These are phyloP conservation scores for Psilocybe tampanensis DNA, from an alignment of 768 basidiomycete species.

Conservation along the genomic window DNA sequence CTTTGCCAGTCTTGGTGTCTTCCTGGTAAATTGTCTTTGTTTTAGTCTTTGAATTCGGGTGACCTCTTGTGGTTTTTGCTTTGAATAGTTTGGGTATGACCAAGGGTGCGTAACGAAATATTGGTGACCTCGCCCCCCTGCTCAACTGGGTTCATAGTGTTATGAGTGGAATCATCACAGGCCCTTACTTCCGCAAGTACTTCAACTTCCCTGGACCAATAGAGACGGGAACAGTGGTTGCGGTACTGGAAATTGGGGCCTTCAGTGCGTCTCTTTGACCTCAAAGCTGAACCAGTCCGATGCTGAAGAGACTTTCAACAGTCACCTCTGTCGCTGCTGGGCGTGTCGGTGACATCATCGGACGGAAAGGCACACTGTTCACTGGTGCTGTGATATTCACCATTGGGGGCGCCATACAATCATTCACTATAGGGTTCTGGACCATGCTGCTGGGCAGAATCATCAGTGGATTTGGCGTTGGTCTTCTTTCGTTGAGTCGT, in stretches of 20 bases:
- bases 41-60: slow-evolving; percentile 2
- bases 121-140: not conserved
- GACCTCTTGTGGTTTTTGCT: not conserved
- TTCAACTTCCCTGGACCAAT: slow-evolving; percentile 78
- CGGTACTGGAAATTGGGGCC: slow-evolving; percentile 92
- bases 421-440: slow-evolving; percentile 76
- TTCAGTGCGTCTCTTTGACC: slow-evolving; percentile 71
- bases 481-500: slow-evolving; percentile 73
- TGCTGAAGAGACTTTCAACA: slow-evolving; percentile 27
- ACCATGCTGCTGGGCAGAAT: slow-evolving; percentile 85
- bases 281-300: no score
- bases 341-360: slow-evolving; percentile 83
- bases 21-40: slow-evolving; percentile 53
- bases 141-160: slow-evolving; percentile 47
- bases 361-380: slow-evolving; percentile 83
- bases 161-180: slow-evolving; percentile 92
- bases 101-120: slow-evolving; percentile 63
- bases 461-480: slow-evolving; percentile 88
- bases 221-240: slow-evolving; percentile 92
- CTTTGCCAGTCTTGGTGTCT: slow-evolving; percentile 85
- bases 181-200: slow-evolving; percentile 78
- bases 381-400: slow-evolving; percentile 84
- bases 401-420: slow-evolving; percentile 84
- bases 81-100: slow-evolving; percentile 76
- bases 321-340: slow-evolving; percentile 91